A percentile compares a stretch with the other conserved stretches of the same genome.
These are phyloP conservation scores for Mercurialis annua DNA, from an alignment of 345 rosid genomes.

Conservation along the genomic window DNA sequence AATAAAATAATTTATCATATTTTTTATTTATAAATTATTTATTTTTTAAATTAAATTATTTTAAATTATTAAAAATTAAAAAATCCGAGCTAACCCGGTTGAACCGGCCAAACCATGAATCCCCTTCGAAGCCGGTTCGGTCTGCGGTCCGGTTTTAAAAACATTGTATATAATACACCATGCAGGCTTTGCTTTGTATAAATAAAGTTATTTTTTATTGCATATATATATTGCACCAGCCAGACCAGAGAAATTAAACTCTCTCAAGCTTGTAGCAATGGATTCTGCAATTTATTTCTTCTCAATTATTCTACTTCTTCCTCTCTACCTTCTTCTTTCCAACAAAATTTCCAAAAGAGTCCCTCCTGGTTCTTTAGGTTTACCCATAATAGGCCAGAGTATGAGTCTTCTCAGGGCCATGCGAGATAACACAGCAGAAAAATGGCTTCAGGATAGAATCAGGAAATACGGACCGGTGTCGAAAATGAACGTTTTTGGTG, in stretches of 20 bases:
- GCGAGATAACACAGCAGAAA: constrained; percentile 22
- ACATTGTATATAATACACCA: no score
- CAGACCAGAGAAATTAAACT: not conserved
- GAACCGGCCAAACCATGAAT: no score
- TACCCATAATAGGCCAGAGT: constrained; percentile 42
- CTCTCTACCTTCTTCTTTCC: constrained; percentile 19
- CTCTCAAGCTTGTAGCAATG: not conserved
- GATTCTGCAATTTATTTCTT: not conserved
- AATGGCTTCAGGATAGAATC: constrained; percentile 32
- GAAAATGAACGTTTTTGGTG: constrained; percentile 29
- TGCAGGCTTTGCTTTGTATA: no score
- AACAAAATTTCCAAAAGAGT: constrained; percentile 17
- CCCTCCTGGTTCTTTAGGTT: constrained; percentile 43
- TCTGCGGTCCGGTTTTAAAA: no score
- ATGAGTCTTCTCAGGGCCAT: constrained; percentile 26
- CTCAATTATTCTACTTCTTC: constrained; percentile 19
- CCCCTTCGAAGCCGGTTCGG: no score
- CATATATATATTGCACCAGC: no score
- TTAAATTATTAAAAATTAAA: no score
- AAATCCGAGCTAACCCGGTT: no score
- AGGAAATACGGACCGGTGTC: constrained; percentile 37
- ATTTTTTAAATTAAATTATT: no score
- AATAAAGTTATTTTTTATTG: no score
- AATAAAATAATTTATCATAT: no score
- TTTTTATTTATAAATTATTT: no score